Conservation (phyloP, 192 early-diverging fungal species). For the Phycomyces blakesleeanus region DNA sequence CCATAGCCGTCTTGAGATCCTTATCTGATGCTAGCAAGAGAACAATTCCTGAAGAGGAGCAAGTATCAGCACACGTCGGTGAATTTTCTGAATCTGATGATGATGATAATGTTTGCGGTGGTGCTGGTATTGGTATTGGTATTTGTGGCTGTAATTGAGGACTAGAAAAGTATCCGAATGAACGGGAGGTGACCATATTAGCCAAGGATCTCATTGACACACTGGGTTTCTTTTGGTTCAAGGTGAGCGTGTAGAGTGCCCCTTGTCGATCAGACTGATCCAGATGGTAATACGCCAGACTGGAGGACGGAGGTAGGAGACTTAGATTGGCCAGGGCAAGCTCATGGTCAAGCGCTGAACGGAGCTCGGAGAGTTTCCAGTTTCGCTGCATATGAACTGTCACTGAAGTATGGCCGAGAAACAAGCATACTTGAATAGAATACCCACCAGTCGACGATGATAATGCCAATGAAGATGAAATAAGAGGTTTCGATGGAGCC, state of each 20-base stretch:
- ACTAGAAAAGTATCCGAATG: neutral
- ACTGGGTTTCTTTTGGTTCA: conserved; percentile 6
- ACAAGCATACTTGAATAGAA: too few species aligned
- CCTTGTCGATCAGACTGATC: neutral
- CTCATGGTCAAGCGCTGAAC: neutral
- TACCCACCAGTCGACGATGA: too few species aligned
- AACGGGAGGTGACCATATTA: conserved; percentile 5
- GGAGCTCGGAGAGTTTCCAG: neutral
- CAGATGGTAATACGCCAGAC: conserved; percentile 6
- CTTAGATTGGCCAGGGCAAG: neutral
- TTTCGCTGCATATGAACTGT: too few species aligned
- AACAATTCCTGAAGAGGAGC: conserved; percentile 1
- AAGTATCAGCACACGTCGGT: neutral
- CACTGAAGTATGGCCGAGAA: too few species aligned
- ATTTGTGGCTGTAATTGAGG: neutral
- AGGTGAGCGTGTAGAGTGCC: conserved; percentile 2
- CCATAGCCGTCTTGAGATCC: conserved; percentile 5
- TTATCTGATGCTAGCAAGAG: conserved; percentile 9
- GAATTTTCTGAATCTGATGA: neutral
- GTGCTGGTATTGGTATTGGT: too few species aligned
- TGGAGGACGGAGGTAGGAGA: neutral
- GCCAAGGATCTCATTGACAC: conserved; percentile 4
- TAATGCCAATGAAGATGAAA: too few species aligned
- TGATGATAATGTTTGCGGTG: neutral
- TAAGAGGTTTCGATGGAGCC: neutral